A percentile compares a stretch with the other conserved stretches of the same genome.
phyloP scores from a whole-genome alignment of 2,329 filamentous ascomycete species.

The Xylariomycetidae sp. region DNA sequence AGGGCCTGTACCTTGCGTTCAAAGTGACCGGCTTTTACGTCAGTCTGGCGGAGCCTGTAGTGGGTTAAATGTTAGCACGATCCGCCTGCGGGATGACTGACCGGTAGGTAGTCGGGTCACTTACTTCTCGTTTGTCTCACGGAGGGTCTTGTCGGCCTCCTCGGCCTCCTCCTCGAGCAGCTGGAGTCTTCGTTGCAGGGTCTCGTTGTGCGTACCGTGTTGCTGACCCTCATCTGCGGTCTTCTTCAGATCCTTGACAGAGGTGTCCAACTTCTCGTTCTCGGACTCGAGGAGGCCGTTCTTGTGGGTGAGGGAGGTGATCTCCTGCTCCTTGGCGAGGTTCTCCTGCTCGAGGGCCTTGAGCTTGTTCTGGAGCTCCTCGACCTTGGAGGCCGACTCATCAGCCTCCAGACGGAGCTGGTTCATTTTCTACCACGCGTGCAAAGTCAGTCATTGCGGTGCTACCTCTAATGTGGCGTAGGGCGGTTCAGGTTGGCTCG shows the following conservation, averaged over 20 bases:
- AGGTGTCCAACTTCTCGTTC: slow-evolving; percentile 84
- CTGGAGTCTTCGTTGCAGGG: slow-evolving; percentile 85
- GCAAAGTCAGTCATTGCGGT: slow-evolving; percentile 7
- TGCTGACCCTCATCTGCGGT: slow-evolving; percentile 74
- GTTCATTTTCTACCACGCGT: too few species aligned
- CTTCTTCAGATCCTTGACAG: slow-evolving; percentile 82
- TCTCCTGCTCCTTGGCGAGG: slow-evolving; percentile 94
- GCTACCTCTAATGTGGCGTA: not conserved
- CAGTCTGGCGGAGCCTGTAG: slow-evolving; percentile 88
- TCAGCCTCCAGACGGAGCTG: slow-evolving; percentile 91
- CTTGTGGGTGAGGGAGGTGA: slow-evolving; percentile 93
- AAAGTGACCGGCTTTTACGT: slow-evolving; percentile 98
- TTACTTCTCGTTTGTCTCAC: slow-evolving; percentile 98
- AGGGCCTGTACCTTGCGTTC: slow-evolving; percentile 98
- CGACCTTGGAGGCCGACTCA: slow-evolving; percentile 70
- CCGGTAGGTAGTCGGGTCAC: slow-evolving; percentile 28
- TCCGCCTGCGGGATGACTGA: not conserved
- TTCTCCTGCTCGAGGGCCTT: slow-evolving; percentile 93
- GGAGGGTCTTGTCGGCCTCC: slow-evolving; percentile 89
- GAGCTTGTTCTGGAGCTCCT: slow-evolving; percentile 82
- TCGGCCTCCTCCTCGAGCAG: slow-evolving; percentile 97
- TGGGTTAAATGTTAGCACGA: not conserved
- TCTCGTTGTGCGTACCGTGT: slow-evolving; percentile 85
- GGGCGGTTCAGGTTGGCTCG: not conserved
- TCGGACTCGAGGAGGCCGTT: slow-evolving; percentile 85